Evolutionary conservation across 805 yeast species (phyloP), one percentile per base, ranked within the genome.

Genomic region (Ogataea henricii): DNA sequence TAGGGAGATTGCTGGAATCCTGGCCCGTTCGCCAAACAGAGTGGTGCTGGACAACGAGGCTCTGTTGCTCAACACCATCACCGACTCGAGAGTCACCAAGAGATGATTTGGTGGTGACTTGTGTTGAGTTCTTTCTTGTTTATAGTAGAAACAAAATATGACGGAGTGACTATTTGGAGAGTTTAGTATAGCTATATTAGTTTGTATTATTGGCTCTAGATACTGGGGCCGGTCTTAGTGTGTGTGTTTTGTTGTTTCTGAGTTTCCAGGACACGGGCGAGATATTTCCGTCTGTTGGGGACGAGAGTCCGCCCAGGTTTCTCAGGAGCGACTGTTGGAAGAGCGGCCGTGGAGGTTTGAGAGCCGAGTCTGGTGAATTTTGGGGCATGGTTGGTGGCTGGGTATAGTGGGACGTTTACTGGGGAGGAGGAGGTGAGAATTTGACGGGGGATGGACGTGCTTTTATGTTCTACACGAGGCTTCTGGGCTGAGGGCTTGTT

Each of bases 11-110:
- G 97, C 98, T 36, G 75, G 71, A 26, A 89, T 92, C 34, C 73
- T 94, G 63, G 80, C 96, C 29, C 75, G 74, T 59, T 89, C 97
- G 49, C 97, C 97, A 60, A 94, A 94, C 82, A 83, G 82, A 67
- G 89, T 94, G 61, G 77, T 92, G 61, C 79, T 94, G 64, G 97
- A 92, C 66, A 91, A 88, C 67, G 96, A 89, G 70, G 85, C 97
- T 22, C 81, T 94, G 68, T 78, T 94, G 69, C 80, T 94, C 68
- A 89, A 92, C 71, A 92, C 97, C 8, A 83, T 87, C 34, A 76
- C 85, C 43, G 98, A 92, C 69, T 71, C 85, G 33, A 83, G 97
- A 76, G 48, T 50, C 30, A 57, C 70, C 63, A 58, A 56, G 42
- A 61, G 61, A 52, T 64, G 51, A 38, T 14, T n/a, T 29, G 22